Base-by-base conservation (phyloP, 2,329 filamentous ascomycete species). In the Cladophialophora chaetospira region DNA sequence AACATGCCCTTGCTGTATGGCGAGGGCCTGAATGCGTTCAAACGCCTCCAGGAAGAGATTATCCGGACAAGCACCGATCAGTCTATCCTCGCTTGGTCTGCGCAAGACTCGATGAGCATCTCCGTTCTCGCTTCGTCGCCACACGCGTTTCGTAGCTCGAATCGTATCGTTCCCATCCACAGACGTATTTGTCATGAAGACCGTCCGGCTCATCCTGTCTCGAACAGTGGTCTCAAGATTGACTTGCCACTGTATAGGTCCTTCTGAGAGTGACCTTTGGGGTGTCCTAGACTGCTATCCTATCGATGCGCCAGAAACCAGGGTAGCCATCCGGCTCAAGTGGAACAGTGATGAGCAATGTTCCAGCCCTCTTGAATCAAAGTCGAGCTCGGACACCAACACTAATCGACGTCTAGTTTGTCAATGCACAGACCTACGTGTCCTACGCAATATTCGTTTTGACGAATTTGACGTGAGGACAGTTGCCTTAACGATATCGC, bases 31-130 rank as follows among this genome's bases (percentile, higher is more conserved):
- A 42, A 50, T 17, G 65, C 67, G 1, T 70, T 69, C 38, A 52
- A 61, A 5, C 47, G 69, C 8, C 63, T 71, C 0, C 68, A 70
- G 51, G 65, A 70, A 52, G 68, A 70, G 40, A 69, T 70, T 4
- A 63, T 70, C 51, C 66, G 63, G 36, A 38, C 35, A 6, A 38
- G n/a, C 15, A 17, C 6, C n/a, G 35, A 38, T 38, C 35, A 38
- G 15, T 11, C 35, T n/a, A 38, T 38, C n/a, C 15, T 38, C 35
- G 35, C 35, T 8, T 38, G 35, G 35, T 5, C 8, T 5, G 15
- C 15, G n/a, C 8, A n/a, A 5, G 28, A 5, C 28, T 15, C 5
- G 35, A 9, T 5, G 9, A 15, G n/a, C 35, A 33, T 13, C 13
- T 33, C 29, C 29, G 13, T 33, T 33, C 29, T 33, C 13, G 29